Evolutionary conservation across 78 protist genomes (phyloP), one percentile per base, ranked within the genome.

Genomic region (Protostelium mycophagum): DNA sequence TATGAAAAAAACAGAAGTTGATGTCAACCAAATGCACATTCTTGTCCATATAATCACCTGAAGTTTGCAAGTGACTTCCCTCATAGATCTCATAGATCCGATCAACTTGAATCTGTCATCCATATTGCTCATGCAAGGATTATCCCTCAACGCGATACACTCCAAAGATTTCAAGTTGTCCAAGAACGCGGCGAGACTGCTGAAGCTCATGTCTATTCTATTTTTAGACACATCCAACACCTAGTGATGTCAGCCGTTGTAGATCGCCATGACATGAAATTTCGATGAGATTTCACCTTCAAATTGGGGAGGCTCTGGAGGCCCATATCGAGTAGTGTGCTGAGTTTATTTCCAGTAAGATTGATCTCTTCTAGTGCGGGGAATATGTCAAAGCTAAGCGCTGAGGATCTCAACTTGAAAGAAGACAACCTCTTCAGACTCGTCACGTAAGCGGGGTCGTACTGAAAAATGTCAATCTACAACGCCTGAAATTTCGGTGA

Each of bases 1-100:
- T n/a, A n/a, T n/a, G n/a, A n/a, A n/a, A n/a, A n/a, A n/a, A n/a
- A n/a, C n/a, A n/a, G n/a, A n/a, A n/a, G n/a, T n/a, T n/a, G n/a
- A n/a, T 16, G 73, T 51, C 73, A 51, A 16, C 16, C 73, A 51
- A 5, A 51, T 16, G 73, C 73, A 51, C 73, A 16, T 5, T 5
- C 5, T 51, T 5, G 16, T 51, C 31, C 16, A 5, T 51, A 16
- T 25, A 51, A 93, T 87, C 35, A 93, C 95, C 28, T 90, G 86
- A 34, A 93, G 89, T 0, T 83, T 37, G 29, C 87, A 34, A 9
- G 63, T 51, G 9, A 85, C 34, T 73, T 83, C 88, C 34, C 86
- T 89, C 95, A 93, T 93, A 0, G 92, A 51, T 28, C 37, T 38
- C 95, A 93, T 87, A 28, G 38, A 1, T 1, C 91, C 95, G 38